Evolutionary conservation across 2,329 filamentous ascomycete species (phyloP), one percentile per base, ranked within the genome.

Genomic region (Mollisiaceae sp.): DNA sequence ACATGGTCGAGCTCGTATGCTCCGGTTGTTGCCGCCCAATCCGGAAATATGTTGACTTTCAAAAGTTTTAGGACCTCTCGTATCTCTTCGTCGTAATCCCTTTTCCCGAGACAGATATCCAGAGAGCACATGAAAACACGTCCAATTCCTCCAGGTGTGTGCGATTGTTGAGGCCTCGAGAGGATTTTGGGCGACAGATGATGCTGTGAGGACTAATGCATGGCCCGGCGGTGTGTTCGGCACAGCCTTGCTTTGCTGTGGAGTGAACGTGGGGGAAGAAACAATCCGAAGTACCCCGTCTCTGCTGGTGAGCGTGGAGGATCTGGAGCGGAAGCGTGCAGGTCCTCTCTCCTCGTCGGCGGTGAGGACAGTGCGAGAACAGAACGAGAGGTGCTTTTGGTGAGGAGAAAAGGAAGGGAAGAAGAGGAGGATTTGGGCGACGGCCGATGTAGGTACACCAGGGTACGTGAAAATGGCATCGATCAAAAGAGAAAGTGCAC

Each of bases 1-100:
- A 55, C 66, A 67, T 67, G 22, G 32, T 64, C 38, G 55, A 39
- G 32, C 20, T 22, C 8, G 55, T 52, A 11, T 54, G 18, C 24
- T 12, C 50, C 50, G 15, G 50, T 54, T 35, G 50, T 18, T 12
- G 24, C 24, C 32, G 24, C 50, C 50, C 15, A 35, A 54, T 54
- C 22, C 22, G 50, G 50, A 15, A 54, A 18, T 32, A 35, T 54
- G 14, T 54, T 35, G 24, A 54, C 50, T 54, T 54, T 11, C 8
- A 18, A 35, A 18, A 54, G 8, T 8, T 50, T 24, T 11, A 11
- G 24, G 45, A 24, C 11, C n/a, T 24, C 20, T 8, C 22, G 20
- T 22, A 24, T 2, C 32, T 3, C 24, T 18, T 54, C 1, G 24
- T 14, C 14, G 50, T 14, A 24, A n/a, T 14, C 3, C 1, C 14